These are phyloP conservation scores for Termitomyces sp. DNA, from an alignment of 768 basidiomycete species.

Conservation along the genomic window DNA sequence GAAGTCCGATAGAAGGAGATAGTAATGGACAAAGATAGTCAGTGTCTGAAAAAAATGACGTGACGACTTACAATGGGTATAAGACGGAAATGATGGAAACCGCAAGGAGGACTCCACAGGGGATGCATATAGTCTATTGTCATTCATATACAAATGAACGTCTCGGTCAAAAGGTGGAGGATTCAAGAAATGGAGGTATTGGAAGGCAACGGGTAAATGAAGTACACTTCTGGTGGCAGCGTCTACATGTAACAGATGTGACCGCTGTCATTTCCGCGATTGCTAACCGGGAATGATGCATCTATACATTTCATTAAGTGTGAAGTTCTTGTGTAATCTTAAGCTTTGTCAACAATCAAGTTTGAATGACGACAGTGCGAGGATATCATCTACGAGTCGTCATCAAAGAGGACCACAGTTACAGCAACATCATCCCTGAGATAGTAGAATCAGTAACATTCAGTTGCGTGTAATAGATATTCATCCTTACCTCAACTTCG, in stretches of 20 bases:
- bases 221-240: neutral
- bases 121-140: neutral
- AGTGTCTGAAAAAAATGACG: neutral
- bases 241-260: neutral
- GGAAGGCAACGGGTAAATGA: neutral
- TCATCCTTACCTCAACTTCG: slow-evolving; percentile 26
- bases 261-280: neutral
- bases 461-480: neutral
- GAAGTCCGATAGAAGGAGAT: neutral
- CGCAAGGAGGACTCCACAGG: neutral
- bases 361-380: neutral
- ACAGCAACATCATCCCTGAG: slow-evolving; percentile 10
- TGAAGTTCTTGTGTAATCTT: neutral
- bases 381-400: neutral
- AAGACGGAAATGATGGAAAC: too few relatives aligned
- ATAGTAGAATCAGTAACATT: neutral
- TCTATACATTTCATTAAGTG: neutral
- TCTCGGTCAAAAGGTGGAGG: neutral
- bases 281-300: neutral
- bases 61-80: neutral
- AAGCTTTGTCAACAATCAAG: neutral
- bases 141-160: neutral
- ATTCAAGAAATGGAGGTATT: too few relatives aligned
- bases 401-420: slow-evolving; percentile 12
- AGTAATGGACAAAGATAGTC: neutral